Evolutionary conservation across 2,329 filamentous ascomycete species (phyloP).

Genomic region (Biscogniauxia marginata): DNA sequence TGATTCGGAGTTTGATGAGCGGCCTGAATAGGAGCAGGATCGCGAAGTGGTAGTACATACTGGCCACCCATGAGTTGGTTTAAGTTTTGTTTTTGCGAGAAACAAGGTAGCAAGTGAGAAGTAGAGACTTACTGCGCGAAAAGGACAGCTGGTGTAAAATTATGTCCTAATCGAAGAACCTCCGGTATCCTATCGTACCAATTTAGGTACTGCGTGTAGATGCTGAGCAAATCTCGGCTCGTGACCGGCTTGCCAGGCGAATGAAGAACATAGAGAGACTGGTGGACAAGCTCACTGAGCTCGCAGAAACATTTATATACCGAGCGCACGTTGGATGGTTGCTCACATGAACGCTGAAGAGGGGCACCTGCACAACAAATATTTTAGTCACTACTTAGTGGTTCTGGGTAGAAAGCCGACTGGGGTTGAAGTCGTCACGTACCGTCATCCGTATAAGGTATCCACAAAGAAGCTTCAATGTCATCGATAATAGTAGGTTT

Average conservation of each 20-base stretch:
- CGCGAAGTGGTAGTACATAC: conserved; percentile 70
- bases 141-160: conserved; percentile 70
- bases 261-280: conserved; percentile 70
- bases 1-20: conserved; percentile 63
- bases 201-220: conserved; percentile 66
- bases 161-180: conserved; percentile 62
- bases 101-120: not conserved
- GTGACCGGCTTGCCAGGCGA: conserved; percentile 66
- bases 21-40: conserved; percentile 74
- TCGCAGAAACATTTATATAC: conserved; percentile 69
- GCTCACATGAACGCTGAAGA: conserved; percentile 54
- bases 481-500: conserved; percentile 61
- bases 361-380: conserved; percentile 43
- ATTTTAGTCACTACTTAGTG: conserved; percentile 6
- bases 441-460: conserved; percentile 60
- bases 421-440: conserved; percentile 28
- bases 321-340: conserved; percentile 66
- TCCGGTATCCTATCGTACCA: conserved; percentile 71
- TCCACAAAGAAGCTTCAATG: conserved; percentile 59
- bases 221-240: conserved; percentile 59
- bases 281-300: conserved; percentile 71
- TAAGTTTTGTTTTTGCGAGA: conserved; percentile 4
- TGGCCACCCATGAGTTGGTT: conserved; percentile 26
- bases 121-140: conserved; percentile 65
- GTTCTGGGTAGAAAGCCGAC: not conserved